These are phyloP conservation scores for Sherardia arvensis DNA, from an alignment of 257 asterid species.

Conservation along the genomic window DNA sequence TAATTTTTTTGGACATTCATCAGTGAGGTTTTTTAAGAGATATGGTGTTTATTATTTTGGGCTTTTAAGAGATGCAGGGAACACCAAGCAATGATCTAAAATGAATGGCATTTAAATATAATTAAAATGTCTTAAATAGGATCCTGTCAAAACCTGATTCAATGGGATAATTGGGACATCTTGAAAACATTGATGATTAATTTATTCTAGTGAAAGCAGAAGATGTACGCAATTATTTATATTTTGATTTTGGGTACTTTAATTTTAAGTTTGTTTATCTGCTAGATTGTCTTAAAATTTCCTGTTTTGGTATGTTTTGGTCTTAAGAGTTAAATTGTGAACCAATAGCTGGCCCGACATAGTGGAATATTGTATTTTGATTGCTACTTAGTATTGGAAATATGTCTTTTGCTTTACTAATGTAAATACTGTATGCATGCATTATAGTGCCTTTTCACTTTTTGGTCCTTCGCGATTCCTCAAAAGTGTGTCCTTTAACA, in stretches of 20 bases:
- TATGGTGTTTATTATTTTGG: not conserved
- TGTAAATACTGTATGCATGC: not conserved
- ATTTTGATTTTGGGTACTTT: not conserved
- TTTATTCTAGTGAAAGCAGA: not conserved
- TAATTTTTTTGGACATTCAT: not conserved
- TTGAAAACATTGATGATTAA: not conserved
- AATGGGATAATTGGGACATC: not conserved
- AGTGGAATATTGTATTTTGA: not conserved
- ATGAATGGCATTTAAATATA: not conserved
- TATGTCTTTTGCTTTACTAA: not conserved
- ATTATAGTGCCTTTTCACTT: not conserved
- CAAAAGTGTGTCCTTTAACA: not conserved
- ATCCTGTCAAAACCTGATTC: not conserved
- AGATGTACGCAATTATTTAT: not conserved
- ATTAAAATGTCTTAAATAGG: not conserved
- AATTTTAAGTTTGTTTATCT: not conserved
- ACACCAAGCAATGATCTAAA: not conserved
- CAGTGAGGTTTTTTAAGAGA: not conserved
- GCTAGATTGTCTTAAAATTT: not conserved
- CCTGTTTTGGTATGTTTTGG: not conserved
- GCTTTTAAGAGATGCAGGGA: no score
- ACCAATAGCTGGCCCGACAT: not conserved
- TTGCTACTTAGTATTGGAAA: not conserved
- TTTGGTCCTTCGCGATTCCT: not conserved
- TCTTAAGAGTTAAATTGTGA: not conserved